Evolutionary conservation across 345 rosid genomes (phyloP).

Genomic region (Populus pruinosa): DNA sequence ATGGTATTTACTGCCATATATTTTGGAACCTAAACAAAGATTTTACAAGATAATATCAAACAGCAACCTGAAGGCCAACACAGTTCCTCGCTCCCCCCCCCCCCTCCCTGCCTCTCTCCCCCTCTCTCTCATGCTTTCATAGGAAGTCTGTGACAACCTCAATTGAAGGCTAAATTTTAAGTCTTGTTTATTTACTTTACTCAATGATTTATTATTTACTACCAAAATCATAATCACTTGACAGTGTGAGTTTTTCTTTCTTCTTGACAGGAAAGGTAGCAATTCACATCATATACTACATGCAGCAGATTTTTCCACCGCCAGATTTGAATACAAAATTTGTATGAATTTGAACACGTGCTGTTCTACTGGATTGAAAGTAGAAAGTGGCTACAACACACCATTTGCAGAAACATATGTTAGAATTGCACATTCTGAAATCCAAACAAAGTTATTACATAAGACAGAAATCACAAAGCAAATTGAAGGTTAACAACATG

Average conservation of each 20-base stretch:
- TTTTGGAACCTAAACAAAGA: neutral
- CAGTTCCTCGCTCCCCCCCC: neutral
- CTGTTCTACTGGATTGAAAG: too few species aligned
- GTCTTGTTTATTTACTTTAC: neutral
- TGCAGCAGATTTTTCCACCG: neutral
- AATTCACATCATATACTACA: neutral
- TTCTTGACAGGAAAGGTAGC: neutral
- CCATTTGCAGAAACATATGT: neutral
- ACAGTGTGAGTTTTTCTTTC: neutral
- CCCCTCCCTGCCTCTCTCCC: neutral
- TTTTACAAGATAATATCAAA: neutral
- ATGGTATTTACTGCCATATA: neutral
- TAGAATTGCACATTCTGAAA: neutral
- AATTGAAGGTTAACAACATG: neutral
- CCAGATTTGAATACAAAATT: neutral
- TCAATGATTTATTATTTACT: neutral
- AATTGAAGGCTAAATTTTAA: neutral
- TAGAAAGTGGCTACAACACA: too few species aligned
- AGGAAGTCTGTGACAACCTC: neutral
- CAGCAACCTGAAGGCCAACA: neutral
- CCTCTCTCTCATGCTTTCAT: too few species aligned
- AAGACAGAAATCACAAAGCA: neutral
- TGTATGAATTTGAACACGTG: neutral
- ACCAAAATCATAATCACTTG: neutral
- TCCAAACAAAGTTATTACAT: neutral